A percentile compares a stretch with the other conserved stretches of the same genome.
phyloP scores from a whole-genome alignment of 1,139 yeast genomes.

The Pichia sp. region DNA sequence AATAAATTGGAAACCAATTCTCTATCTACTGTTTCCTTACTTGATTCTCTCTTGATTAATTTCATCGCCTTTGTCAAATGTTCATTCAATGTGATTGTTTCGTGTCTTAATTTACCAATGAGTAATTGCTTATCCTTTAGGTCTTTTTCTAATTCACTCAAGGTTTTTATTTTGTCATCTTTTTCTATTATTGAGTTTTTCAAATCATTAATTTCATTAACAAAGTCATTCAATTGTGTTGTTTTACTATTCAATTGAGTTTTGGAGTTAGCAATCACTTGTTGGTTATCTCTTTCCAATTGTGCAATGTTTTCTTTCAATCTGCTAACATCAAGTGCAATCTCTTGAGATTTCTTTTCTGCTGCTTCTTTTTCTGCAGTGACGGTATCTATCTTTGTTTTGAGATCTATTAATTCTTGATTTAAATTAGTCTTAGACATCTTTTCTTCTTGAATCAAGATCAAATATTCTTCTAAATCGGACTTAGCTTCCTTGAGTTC shows the following conservation, averaged over 20 bases:
- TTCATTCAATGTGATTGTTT: slow-evolving; percentile 91
- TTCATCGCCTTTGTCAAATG: slow-evolving; percentile 90
- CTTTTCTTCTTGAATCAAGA: slow-evolving; percentile 47
- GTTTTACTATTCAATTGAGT: slow-evolving; percentile 14
- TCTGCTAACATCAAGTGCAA: slow-evolving; percentile 17
- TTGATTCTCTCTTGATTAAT: slow-evolving; percentile 70
- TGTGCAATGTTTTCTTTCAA: slow-evolving; percentile 26
- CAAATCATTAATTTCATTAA: slow-evolving; percentile 24
- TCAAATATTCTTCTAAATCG: slow-evolving; percentile 46
- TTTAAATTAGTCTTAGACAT: slow-evolving; percentile 43
- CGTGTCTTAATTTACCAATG: slow-evolving; percentile 91
- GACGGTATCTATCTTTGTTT: slow-evolving; percentile 26
- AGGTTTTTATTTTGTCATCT: slow-evolving; percentile 33
- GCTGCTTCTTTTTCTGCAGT: neutral
- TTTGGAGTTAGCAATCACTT: slow-evolving; percentile 7
- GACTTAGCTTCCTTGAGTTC: slow-evolving; percentile 41
- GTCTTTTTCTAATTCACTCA: slow-evolving; percentile 44
- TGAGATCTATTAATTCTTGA: slow-evolving; percentile 47
- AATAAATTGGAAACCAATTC: slow-evolving; percentile 85
- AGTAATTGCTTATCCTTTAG: slow-evolving; percentile 72
- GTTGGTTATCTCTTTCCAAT: slow-evolving; percentile 29
- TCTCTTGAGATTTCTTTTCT: slow-evolving; percentile 13
- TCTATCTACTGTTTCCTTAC: slow-evolving; percentile 77
- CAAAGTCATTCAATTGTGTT: slow-evolving; percentile 19
- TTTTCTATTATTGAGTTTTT: slow-evolving; percentile 21